Evolutionary conservation across 2,329 filamentous ascomycete species (phyloP).

Genomic region (Arthrobotrys iridis): DNA sequence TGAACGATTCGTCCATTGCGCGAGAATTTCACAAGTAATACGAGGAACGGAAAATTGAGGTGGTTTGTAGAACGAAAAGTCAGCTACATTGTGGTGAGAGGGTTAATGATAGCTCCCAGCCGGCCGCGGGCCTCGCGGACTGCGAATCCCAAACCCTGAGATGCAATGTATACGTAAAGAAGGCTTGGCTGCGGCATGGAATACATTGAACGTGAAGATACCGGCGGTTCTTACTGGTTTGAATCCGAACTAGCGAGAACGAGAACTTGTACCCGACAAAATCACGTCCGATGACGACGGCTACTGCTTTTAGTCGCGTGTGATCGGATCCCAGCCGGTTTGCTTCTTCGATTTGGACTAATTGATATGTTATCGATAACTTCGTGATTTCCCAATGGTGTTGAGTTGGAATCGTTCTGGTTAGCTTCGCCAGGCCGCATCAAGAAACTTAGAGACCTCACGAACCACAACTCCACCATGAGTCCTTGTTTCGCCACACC

Average conservation of each 20-base stretch:
- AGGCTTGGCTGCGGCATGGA: constrained; percentile 23
- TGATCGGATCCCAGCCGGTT: neutral
- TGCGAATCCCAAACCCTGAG: constrained; percentile 36
- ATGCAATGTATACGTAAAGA: constrained; percentile 49
- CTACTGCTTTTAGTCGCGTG: neutral
- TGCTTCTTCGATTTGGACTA: neutral
- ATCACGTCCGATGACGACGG: neutral
- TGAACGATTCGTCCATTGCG: constrained; percentile 51
- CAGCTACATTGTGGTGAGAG: constrained; percentile 18
- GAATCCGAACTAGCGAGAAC: constrained; percentile 31
- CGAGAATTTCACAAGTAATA: neutral
- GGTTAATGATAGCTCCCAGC: neutral
- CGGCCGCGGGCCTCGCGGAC: constrained; percentile 17
- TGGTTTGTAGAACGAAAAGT: neutral
- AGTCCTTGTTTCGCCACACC: neutral
- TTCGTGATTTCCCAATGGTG: neutral
- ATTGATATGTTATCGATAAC: neutral
- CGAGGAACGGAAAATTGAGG: constrained; percentile 31
- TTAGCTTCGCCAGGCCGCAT: neutral
- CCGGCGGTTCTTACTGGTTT: constrained; percentile 36
- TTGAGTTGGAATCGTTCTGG: neutral
- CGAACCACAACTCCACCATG: neutral
- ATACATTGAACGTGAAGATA: constrained; percentile 34
- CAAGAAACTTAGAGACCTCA: neutral
- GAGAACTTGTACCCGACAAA: constrained; percentile 31